A percentile compares a stretch with the other conserved stretches of the same genome.
These are phyloP conservation scores for Heterobasidion irregulare DNA, from an alignment of 1,284 basidiomycete genomes.

Conservation along the genomic window DNA sequence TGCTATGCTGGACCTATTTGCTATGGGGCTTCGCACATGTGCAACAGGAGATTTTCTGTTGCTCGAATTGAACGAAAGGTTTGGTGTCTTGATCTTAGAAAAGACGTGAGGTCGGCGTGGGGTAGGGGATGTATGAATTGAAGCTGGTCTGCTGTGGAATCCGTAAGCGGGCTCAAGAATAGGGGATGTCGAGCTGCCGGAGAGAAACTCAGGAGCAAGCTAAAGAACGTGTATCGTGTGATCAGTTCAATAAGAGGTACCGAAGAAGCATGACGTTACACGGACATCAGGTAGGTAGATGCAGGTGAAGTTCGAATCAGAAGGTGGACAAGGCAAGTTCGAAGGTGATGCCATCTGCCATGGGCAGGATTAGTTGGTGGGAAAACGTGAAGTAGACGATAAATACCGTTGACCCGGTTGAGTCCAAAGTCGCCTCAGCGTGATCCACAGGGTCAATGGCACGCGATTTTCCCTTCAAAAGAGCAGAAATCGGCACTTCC, in stretches of 20 bases:
- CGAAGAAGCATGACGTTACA: background rate
- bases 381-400: no score
- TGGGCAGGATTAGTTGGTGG: no score
- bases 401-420: background rate
- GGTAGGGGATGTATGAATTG: background rate
- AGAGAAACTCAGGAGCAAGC: slow-evolving; percentile 11
- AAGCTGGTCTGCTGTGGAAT: background rate
- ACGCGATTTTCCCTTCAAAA: background rate
- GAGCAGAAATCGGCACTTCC: background rate
- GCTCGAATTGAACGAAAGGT: background rate
- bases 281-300: slow-evolving; percentile 12
- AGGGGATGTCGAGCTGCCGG: slow-evolving; percentile 9
- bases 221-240: background rate
- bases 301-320: slow-evolving; percentile 9
- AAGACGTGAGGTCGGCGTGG: background rate
- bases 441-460: background rate
- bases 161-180: slow-evolving; percentile 1
- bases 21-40: no score
- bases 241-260: background rate
- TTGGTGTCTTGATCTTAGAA: background rate
- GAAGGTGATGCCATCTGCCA: background rate
- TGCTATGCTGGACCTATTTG: no score
- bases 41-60: background rate
- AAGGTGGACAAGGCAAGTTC: background rate
- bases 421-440: background rate